These are phyloP conservation scores for Tricholoma sp. DNA, from an alignment of 768 basidiomycete species.

Conservation along the genomic window DNA sequence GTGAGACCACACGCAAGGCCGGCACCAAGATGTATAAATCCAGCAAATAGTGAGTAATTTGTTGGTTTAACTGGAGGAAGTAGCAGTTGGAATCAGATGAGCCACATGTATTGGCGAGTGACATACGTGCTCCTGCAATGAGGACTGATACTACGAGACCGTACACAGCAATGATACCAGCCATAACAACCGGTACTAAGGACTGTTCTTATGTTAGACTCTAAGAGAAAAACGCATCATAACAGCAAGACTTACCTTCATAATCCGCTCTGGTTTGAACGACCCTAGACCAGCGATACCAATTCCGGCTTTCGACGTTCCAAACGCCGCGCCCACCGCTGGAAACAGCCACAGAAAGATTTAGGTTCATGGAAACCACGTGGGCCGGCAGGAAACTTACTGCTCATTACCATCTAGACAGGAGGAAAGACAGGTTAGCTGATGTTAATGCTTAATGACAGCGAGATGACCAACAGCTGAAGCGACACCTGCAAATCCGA, in stretches of 20 bases:
- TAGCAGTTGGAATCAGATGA: slow-evolving; percentile 8
- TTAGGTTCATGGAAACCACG: slow-evolving; percentile 1
- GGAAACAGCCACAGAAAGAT: slow-evolving; percentile 10
- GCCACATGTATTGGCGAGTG: background rate
- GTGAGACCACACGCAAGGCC: slow-evolving; percentile 90
- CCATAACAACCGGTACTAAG: slow-evolving; percentile 96
- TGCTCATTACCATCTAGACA: slow-evolving; percentile 89
- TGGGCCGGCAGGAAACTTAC: slow-evolving; percentile 43
- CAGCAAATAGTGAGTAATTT: slow-evolving; percentile 55
- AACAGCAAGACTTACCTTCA: slow-evolving; percentile 65
- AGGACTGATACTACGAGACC: slow-evolving; percentile 94
- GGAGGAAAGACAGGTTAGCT: background rate
- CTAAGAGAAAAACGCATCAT: background rate
- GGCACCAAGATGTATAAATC: slow-evolving; percentile 90
- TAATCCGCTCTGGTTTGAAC: slow-evolving; percentile 94
- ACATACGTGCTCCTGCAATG: slow-evolving; percentile 62
- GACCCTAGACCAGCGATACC: slow-evolving; percentile 93
- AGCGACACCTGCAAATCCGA: slow-evolving; percentile 97
- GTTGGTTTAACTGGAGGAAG: slow-evolving; percentile 48
- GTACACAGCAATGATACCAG: slow-evolving; percentile 97
- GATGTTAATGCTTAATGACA: slow-evolving; percentile 1
- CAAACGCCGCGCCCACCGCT: slow-evolving; percentile 95
- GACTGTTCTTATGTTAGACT: slow-evolving; percentile 43
- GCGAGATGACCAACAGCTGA: slow-evolving; percentile 59
- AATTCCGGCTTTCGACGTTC: slow-evolving; percentile 95